Evolutionary conservation across 441 rosid species (phyloP), one percentile per base, ranked within the genome.

Genomic region (Daphne laureola): DNA sequence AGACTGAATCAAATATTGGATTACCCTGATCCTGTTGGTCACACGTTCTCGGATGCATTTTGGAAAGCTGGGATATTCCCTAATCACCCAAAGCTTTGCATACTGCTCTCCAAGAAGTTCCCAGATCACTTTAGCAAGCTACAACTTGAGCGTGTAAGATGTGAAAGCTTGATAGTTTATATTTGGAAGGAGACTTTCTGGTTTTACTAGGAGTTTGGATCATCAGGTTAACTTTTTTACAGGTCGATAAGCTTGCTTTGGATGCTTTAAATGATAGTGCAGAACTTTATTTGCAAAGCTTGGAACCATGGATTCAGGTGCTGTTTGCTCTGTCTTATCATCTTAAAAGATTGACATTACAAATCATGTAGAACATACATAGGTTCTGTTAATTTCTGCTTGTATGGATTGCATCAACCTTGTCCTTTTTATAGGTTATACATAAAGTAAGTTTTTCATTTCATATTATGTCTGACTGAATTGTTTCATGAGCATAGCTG

Each of bases 261-360:
- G 99, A 94, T 78, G 83, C 93, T 68, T 62, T 94, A 82, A 86
- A 75, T 49, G 95, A 84, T 61, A 73, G 77, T 54, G 96, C 94
- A 46, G 99, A 87, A 71, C 76, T 87, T 74, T 90, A 94, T 76
- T 73, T 94, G 68, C 96, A 83, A 78, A 81, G 84, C 69, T 81
- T 94, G 83, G 97, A 94, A 69, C 97, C 96, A 63, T 94, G 96
- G 99, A 64, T 94, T 67, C 97, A 90, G 94, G 97, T 93, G 54
- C n/a, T 43, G 38, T 31, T 31, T 31, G 36, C 63, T 31, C 43
- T 41, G 51, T 31, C 36, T 31, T 31, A 31, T 5, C 36, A 31
- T 8, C 36, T 8, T 31, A 31, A 31, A 31, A 31, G 36, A 31
- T 31, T 31, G 8, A 31, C 9, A 31, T 31, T 31, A 31, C 36